Percentiles rank a stretch among this genome's conserved stretches.
Conservation (phyloP, 2,329 filamentous ascomycete genomes). For the Colletotrichum graminicola region DNA sequence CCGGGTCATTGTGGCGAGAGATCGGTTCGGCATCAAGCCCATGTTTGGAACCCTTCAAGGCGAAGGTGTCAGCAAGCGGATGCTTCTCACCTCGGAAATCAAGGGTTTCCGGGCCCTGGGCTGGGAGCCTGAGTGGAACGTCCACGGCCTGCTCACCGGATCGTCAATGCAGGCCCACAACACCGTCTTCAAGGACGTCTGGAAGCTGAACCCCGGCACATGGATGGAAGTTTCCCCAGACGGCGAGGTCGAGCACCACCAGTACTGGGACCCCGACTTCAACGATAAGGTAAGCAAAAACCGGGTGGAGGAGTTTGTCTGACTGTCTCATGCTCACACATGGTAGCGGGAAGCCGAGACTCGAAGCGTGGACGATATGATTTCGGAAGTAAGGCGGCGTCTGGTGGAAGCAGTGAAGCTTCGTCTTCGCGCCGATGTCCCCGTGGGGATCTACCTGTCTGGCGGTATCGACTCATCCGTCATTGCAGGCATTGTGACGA, state of each 20-base stretch:
- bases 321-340: neutral
- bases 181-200: constrained; percentile 64
- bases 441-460: constrained; percentile 67
- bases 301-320: neutral
- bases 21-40: constrained; percentile 70
- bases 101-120: constrained; percentile 66
- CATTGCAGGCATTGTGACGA: constrained; percentile 67
- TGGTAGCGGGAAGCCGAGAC: constrained; percentile 52
- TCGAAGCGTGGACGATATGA: constrained; percentile 63
- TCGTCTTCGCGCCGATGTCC: constrained; percentile 68
- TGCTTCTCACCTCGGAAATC: constrained; percentile 65
- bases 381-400: constrained; percentile 60
- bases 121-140: constrained; percentile 66
- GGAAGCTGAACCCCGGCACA: constrained; percentile 58
- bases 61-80: constrained; percentile 48
- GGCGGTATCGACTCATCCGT: constrained; percentile 70
- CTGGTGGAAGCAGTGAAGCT: constrained; percentile 65
- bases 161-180: constrained; percentile 59
- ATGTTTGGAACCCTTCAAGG: constrained; percentile 61
- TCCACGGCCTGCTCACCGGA: constrained; percentile 57
- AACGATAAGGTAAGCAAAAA: constrained; percentile 61
- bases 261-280: constrained; percentile 67
- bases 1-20: constrained; percentile 61
- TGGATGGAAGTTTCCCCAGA: constrained; percentile 56
- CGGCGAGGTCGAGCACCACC: constrained; percentile 51